These are phyloP conservation scores for Kodamaea suecica DNA, from an alignment of 1,139 yeast species.

Conservation along the genomic window DNA sequence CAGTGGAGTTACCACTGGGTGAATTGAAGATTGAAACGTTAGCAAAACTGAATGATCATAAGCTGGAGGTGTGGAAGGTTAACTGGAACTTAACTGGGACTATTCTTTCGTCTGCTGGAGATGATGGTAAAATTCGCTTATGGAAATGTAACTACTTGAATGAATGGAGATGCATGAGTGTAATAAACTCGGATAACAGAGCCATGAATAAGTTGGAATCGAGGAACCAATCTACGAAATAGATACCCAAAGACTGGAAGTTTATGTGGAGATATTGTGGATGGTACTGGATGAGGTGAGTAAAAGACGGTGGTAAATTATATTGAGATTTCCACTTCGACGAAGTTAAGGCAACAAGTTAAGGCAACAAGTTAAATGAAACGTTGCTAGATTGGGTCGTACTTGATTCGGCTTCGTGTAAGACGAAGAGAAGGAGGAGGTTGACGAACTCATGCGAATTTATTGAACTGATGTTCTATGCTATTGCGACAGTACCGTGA, in stretches of 20 bases:
- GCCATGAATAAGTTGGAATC: conserved; percentile 1
- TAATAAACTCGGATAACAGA: conserved; percentile 63
- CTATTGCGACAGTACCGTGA: too few relatives aligned
- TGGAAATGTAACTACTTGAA: conserved; percentile 89
- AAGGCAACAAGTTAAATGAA: too few relatives aligned
- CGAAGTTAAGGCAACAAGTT: too few relatives aligned
- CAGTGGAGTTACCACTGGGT: conserved; percentile 41
- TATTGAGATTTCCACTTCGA: too few relatives aligned
- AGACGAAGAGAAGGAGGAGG: too few relatives aligned
- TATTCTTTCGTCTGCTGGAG: conserved; percentile 88
- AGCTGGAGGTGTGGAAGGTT: conserved; percentile 93
- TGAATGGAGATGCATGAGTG: conserved; percentile 90
- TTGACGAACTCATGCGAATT: too few relatives aligned
- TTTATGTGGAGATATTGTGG: too few relatives aligned
- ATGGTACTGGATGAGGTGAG: too few relatives aligned
- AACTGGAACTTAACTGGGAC: conserved; percentile 95
- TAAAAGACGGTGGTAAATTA: too few relatives aligned
- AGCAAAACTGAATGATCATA: conserved; percentile 62
- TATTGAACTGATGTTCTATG: too few relatives aligned
- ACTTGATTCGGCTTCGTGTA: too few relatives aligned
- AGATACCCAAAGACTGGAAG: not conserved
- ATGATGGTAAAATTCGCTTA: conserved; percentile 85
- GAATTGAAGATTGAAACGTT: conserved; percentile 36
- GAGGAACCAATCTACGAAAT: not conserved
- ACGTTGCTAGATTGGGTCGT: too few relatives aligned